A percentile compares a stretch with the other conserved stretches of the same genome.
phyloP scores from a whole-genome alignment of 352 stramenopile genomes.

The Pythium folliculosum region DNA sequence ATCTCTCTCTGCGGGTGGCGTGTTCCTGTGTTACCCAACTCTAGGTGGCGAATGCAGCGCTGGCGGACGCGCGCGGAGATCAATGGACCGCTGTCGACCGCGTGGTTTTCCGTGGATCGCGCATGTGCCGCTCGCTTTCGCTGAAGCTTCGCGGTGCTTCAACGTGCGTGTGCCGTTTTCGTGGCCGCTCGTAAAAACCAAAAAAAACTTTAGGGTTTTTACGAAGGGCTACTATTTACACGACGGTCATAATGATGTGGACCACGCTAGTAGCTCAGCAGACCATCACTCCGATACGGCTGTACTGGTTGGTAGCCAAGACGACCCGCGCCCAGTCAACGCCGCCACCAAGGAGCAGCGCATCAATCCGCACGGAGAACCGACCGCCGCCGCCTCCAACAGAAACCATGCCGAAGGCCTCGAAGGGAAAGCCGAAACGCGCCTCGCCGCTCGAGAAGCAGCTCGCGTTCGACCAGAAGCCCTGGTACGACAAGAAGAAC shows the following conservation, averaged over 20 bases:
- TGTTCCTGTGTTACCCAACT: too few relatives aligned
- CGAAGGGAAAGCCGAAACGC: slow-evolving; percentile 80
- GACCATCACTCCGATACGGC: slow-evolving; percentile 20
- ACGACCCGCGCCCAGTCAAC: slow-evolving; percentile 18
- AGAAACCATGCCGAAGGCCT: slow-evolving; percentile 65
- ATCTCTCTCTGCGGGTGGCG: not conserved
- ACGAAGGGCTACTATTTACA: slow-evolving; percentile 8
- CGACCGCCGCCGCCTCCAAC: too few relatives aligned
- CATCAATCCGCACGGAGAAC: too few relatives aligned
- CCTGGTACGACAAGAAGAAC: slow-evolving; percentile 75
- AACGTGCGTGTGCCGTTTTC: slow-evolving; percentile 2
- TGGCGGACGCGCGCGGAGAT: too few relatives aligned
- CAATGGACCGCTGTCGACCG: not conserved
- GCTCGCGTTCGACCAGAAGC: slow-evolving; percentile 83
- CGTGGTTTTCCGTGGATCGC: slow-evolving; percentile 5
- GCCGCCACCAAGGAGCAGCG: not conserved
- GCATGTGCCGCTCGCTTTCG: not conserved
- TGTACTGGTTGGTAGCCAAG: slow-evolving; percentile 31
- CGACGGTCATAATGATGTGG: slow-evolving; percentile 5
- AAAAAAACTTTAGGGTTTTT: not conserved
- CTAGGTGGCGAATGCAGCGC: too few relatives aligned
- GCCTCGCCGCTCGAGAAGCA: slow-evolving; percentile 87
- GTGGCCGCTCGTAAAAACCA: slow-evolving; percentile 9
- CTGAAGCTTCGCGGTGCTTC: slow-evolving; percentile 6
- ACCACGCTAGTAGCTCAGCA: slow-evolving; percentile 8